These are phyloP conservation scores for Sporothrix sp. DNA, from an alignment of 2,329 filamentous ascomycete genomes.

Conservation along the genomic window DNA sequence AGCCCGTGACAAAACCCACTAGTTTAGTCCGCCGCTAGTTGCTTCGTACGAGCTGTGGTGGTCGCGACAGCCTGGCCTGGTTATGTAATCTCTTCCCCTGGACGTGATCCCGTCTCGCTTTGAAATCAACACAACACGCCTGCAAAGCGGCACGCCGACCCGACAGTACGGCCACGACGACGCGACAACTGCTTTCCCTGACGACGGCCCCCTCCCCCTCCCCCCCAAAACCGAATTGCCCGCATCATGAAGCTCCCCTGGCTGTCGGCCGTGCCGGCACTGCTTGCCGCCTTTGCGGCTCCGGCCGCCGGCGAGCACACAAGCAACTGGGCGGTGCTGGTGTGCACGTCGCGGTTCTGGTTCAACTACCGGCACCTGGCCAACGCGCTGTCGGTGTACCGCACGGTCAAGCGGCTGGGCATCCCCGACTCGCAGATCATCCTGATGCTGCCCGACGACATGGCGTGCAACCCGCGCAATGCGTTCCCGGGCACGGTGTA, in stretches of 20 bases:
- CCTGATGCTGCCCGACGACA: conserved; percentile 98
- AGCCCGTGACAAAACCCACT: too few relatives aligned
- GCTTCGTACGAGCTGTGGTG: too few relatives aligned
- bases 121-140: conserved; percentile 1
- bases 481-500: conserved; percentile 96
- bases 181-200: not conserved
- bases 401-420: conserved; percentile 92
- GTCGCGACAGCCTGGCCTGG: too few relatives aligned
- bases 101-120: conserved; percentile 6
- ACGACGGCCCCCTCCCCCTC: not conserved
- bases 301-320: conserved; percentile 63
- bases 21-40: too few relatives aligned
- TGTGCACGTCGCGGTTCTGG: conserved; percentile 97
- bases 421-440: conserved; percentile 99
- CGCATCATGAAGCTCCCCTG: conserved; percentile 44
- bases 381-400: conserved; percentile 94
- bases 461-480: conserved; percentile 98
- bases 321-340: conserved; percentile 98
- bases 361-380: conserved; percentile 99
- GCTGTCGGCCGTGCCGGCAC: conserved; percentile 31
- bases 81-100: conserved; percentile 6
- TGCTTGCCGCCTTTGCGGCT: conserved; percentile 40
- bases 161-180: too few relatives aligned
- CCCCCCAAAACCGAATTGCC: not conserved
- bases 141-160: not conserved